Percentiles rank a stretch among this genome's conserved stretches.
Evolutionary conservation across 345 rosid genomes (phyloP).

Genomic region (Populus tremula): DNA sequence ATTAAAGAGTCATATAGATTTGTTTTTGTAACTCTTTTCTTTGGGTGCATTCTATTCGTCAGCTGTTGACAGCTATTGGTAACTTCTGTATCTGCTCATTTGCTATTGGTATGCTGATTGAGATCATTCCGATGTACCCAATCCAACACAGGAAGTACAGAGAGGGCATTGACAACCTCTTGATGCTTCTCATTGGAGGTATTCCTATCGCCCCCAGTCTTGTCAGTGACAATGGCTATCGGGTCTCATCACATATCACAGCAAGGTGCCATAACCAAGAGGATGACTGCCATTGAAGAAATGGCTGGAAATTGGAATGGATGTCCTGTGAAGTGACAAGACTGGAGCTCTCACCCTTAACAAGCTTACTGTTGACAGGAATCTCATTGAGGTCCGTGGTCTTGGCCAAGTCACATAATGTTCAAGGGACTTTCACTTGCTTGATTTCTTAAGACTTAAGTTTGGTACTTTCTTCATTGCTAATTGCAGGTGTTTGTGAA

Average conservation of each 20-base stretch:
- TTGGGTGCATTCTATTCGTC: neutral
- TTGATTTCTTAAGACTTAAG: neutral
- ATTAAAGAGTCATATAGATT: too few species aligned
- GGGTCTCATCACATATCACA: conserved; percentile 72
- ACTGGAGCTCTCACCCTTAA: conserved; percentile 83
- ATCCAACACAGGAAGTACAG: conserved; percentile 65
- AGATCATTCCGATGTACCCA: conserved; percentile 80
- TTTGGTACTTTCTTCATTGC: too few species aligned
- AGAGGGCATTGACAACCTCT: conserved; percentile 73
- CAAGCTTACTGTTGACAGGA: conserved; percentile 74
- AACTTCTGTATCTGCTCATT: conserved; percentile 86
- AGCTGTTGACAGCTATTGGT: conserved; percentile 75
- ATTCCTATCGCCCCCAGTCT: conserved; percentile 80
- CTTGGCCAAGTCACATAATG: neutral
- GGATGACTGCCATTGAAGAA: conserved; percentile 92
- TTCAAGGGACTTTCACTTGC: neutral
- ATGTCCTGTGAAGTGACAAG: conserved; percentile 83
- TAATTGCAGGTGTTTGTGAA: conserved; percentile 44
- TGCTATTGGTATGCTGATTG: conserved; percentile 58
- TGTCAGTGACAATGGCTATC: conserved; percentile 88
- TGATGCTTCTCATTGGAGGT: conserved; percentile 88
- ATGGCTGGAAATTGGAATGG: conserved; percentile 98
- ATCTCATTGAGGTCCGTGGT: conserved; percentile 42
- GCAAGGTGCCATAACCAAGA: conserved; percentile 87
- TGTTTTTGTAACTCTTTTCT: neutral